A percentile compares a stretch with the other conserved stretches of the same genome.
Conservation (phyloP, 805 yeast genomes). For the Torulaspora indica region DNA sequence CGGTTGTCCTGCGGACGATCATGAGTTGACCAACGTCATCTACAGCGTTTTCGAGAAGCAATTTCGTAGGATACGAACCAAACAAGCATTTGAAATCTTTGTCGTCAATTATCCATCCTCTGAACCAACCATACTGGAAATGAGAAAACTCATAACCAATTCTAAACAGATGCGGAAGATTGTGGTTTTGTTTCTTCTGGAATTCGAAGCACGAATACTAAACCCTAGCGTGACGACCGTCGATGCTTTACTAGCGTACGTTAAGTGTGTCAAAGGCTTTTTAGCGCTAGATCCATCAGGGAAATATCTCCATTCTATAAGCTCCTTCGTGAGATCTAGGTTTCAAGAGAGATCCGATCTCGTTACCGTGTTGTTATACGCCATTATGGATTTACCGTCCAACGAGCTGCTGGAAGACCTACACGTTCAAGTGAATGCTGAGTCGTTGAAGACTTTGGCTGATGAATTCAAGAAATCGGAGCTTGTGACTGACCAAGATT, state of each 20-base stretch:
- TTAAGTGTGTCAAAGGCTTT: constrained; percentile 67
- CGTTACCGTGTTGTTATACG: constrained; percentile 61
- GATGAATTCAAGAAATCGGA: constrained; percentile 44
- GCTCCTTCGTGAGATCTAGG: constrained; percentile 68
- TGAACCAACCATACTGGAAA: constrained; percentile 51
- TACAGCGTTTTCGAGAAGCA: constrained; percentile 27
- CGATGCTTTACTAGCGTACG: constrained; percentile 64
- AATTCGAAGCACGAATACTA: constrained; percentile 39
- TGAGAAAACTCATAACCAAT: constrained; percentile 47
- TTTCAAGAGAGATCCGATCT: constrained; percentile 72
- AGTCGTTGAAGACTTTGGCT: constrained; percentile 28
- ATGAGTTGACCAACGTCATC: constrained; percentile 24
- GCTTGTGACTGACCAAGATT: constrained; percentile 19
- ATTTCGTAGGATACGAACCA: constrained; percentile 41
- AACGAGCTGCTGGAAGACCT: constrained; percentile 16
- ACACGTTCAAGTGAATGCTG: constrained; percentile 6
- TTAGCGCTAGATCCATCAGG: constrained; percentile 81
- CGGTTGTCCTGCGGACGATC: constrained; percentile 28
- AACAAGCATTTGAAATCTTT: constrained; percentile 54
- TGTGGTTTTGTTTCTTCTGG: constrained; percentile 17
- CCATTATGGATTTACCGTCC: constrained; percentile 48
- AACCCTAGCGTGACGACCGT: constrained; percentile 81
- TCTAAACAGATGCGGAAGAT: constrained; percentile 26
- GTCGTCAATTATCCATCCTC: constrained; percentile 51
- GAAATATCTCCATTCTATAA: constrained; percentile 70